phyloP scores from a whole-genome alignment of 768 basidiomycete genomes.

The Tulasnella sp. region DNA sequence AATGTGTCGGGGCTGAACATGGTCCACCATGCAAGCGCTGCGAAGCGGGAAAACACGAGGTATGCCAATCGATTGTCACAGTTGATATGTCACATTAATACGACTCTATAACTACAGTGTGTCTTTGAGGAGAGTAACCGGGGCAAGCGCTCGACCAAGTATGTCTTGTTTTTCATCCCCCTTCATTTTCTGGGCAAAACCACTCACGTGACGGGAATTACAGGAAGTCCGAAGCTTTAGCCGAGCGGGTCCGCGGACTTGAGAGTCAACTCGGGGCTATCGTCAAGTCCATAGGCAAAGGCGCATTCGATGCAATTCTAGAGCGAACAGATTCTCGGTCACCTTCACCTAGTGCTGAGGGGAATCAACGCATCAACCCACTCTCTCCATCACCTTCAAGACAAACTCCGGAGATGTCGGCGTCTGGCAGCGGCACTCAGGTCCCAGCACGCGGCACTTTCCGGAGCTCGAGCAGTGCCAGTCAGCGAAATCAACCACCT shows the following conservation, averaged over 20 bases:
- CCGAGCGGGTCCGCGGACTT: no score
- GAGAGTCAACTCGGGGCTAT: no score
- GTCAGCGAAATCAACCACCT: conserved; percentile 14
- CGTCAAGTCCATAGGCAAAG: no score
- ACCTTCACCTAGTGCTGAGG: conserved; percentile 33
- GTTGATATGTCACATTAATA: background rate
- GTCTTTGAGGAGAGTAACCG: conserved; percentile 95
- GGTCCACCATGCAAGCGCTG: conserved; percentile 90
- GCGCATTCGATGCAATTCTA: no score
- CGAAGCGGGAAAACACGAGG: conserved; percentile 21
- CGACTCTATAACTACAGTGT: conserved; percentile 65
- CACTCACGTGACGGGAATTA: conserved; percentile 2
- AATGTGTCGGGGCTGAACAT: conserved; percentile 77
- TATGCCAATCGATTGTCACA: background rate
- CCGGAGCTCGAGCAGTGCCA: background rate
- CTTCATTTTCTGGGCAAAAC: background rate
- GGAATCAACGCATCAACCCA: conserved; percentile 37
- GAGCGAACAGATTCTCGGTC: conserved; percentile 74
- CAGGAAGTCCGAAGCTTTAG: conserved; percentile 20
- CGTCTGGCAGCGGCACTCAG: conserved; percentile 20
- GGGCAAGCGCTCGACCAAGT: conserved; percentile 81
- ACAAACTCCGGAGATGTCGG: background rate
- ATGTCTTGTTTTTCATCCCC: conserved; percentile 22
- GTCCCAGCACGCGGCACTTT: conserved; percentile 15
- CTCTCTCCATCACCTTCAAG: background rate